Conservation (phyloP, 495 filamentous ascomycete species). For the Hypoxylon perforatum region DNA sequence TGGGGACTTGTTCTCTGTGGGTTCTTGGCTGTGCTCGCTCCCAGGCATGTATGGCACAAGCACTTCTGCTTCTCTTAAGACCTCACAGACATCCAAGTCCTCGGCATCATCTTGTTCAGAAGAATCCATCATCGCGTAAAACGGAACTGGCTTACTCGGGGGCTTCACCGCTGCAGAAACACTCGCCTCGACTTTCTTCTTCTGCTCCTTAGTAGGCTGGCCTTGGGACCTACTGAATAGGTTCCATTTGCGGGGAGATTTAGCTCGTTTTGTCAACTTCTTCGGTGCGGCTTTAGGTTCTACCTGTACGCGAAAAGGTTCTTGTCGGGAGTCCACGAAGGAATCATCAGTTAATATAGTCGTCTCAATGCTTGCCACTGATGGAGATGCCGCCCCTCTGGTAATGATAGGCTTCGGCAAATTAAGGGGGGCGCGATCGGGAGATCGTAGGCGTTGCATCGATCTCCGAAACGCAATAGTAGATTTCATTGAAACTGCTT, state of each 20-base stretch:
- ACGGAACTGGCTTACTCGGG: conserved; percentile 65
- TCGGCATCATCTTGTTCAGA: conserved; percentile 74
- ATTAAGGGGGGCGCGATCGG: conserved; percentile 50
- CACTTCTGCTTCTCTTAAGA: conserved; percentile 70
- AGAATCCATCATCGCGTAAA: conserved; percentile 85
- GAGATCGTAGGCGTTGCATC: conserved; percentile 57
- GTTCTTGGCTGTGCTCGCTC: conserved; percentile 8
- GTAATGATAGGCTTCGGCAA: conserved; percentile 58
- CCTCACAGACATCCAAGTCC: conserved; percentile 68
- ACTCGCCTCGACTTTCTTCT: conserved; percentile 52
- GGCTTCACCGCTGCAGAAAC: conserved; percentile 57
- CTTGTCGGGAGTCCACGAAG: conserved; percentile 42
- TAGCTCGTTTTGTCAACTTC: conserved; percentile 67
- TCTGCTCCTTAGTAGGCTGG: conserved; percentile 55
- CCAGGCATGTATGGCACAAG: conserved; percentile 30
- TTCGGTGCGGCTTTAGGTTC: conserved; percentile 48
- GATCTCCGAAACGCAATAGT: conserved; percentile 65
- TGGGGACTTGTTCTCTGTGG: conserved; percentile 37
- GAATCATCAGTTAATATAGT: conserved; percentile 66
- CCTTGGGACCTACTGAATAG: conserved; percentile 79
- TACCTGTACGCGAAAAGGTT: conserved; percentile 27
- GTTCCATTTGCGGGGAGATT: conserved; percentile 79
- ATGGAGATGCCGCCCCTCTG: conserved; percentile 52
- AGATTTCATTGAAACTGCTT: conserved; percentile 52
- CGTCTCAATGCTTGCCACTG: conserved; percentile 61